phyloP scores from a whole-genome alignment of 2,329 filamentous ascomycete genomes.

The Pseudocercospora fijiensis region DNA sequence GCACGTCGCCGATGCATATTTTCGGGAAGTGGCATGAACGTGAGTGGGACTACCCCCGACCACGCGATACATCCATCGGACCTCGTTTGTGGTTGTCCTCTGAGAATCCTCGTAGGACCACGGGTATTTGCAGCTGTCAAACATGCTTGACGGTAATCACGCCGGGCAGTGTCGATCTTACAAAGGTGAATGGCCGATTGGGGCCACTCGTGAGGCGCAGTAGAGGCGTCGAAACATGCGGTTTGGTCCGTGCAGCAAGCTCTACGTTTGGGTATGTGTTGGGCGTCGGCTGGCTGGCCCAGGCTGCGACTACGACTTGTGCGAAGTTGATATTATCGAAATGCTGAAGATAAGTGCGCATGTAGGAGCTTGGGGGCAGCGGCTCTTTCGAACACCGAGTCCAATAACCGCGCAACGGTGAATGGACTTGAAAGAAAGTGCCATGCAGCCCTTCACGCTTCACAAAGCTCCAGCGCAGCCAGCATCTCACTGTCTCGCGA shows the following conservation, averaged over 20 bases:
- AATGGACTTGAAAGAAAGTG: background rate
- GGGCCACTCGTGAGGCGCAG: background rate
- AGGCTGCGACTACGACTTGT: background rate
- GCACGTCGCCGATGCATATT: slow-evolving; percentile 17
- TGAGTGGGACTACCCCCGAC: slow-evolving; percentile 13
- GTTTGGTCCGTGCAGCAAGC: background rate
- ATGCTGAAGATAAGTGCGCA: background rate
- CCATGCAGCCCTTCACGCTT: background rate
- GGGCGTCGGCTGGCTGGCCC: background rate
- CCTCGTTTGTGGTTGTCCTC: slow-evolving; percentile 20
- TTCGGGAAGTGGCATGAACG: slow-evolving; percentile 23
- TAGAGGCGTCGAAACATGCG: background rate
- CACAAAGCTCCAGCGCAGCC: background rate
- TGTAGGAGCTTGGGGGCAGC: background rate
- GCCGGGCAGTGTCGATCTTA: background rate
- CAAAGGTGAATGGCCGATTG: background rate
- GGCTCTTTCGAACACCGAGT: background rate
- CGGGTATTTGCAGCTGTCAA: slow-evolving; percentile 25
- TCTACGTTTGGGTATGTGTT: background rate
- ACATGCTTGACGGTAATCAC: slow-evolving; percentile 11
- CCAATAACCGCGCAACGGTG: background rate
- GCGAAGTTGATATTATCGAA: background rate
- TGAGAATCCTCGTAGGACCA: slow-evolving; percentile 11
- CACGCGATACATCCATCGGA: slow-evolving; percentile 22
- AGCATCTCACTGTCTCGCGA: background rate